Conservation (phyloP, 2,329 filamentous ascomycete genomes). For the Macrophomina phaseolina region DNA sequence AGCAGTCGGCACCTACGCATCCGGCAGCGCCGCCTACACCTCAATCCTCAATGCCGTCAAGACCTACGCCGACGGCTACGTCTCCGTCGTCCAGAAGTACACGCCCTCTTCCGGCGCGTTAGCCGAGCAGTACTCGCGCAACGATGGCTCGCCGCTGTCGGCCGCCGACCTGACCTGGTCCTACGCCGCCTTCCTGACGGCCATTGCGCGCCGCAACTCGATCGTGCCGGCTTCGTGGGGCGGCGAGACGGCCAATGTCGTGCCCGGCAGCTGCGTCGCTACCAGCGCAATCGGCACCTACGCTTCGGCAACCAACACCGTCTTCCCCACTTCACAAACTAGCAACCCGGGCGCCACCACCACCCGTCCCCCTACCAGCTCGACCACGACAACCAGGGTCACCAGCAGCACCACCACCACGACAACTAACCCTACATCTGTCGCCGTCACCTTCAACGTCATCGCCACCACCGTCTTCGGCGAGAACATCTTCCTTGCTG, state of each 20-base stretch:
- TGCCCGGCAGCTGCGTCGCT: slow-evolving; percentile 34
- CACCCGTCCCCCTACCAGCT: background rate
- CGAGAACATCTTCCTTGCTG: slow-evolving; percentile 55
- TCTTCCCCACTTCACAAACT: slow-evolving; percentile 46
- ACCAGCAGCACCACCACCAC: slow-evolving; percentile 34
- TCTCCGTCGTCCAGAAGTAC: slow-evolving; percentile 48
- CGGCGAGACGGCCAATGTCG: slow-evolving; percentile 9
- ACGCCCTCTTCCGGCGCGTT: slow-evolving; percentile 45
- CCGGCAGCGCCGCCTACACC: slow-evolving; percentile 32
- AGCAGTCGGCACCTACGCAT: slow-evolving; percentile 20
- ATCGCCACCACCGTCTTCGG: slow-evolving; percentile 56
- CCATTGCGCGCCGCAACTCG: slow-evolving; percentile 7
- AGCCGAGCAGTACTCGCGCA: slow-evolving; percentile 51
- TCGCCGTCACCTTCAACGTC: slow-evolving; percentile 52
- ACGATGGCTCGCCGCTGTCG: slow-evolving; percentile 47
- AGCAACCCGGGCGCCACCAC: slow-evolving; percentile 49
- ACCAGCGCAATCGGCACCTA: slow-evolving; percentile 48
- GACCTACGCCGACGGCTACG: slow-evolving; percentile 48
- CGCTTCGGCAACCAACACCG: slow-evolving; percentile 48
- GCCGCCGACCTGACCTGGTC: slow-evolving; percentile 53
- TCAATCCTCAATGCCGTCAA: slow-evolving; percentile 31
- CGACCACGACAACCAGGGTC: slow-evolving; percentile 28
- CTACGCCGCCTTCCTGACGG: slow-evolving; percentile 48
- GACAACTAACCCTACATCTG: slow-evolving; percentile 37
- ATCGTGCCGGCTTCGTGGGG: slow-evolving; percentile 25